Percentiles rank a stretch among this genome's conserved stretches.
Evolutionary conservation across 768 basidiomycete species (phyloP).

Genomic region (Tremella yokohamensis): DNA sequence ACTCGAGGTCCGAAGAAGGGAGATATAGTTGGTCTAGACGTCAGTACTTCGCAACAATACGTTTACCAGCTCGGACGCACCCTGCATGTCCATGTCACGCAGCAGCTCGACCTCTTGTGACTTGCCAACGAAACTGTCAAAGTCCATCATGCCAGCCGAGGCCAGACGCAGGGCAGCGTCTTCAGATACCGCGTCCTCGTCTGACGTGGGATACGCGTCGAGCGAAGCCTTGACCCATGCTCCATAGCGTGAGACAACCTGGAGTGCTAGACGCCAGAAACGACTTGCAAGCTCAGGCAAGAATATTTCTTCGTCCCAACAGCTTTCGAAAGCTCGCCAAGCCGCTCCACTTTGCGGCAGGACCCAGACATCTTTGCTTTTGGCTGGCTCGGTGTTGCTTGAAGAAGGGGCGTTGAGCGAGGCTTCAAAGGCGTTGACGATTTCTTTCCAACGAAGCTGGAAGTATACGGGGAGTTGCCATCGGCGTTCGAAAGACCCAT

Average conservation of each 20-base stretch:
- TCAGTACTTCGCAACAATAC: not conserved
- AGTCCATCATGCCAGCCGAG: constrained; percentile 57
- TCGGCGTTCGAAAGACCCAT: constrained; percentile 68
- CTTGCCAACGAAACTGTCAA: constrained; percentile 60
- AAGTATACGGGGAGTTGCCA: constrained; percentile 98
- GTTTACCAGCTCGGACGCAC: constrained; percentile 9
- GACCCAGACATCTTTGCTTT: constrained; percentile 25
- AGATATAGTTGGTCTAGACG: constrained; percentile 16
- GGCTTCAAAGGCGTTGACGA: constrained; percentile 72
- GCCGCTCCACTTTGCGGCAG: constrained; percentile 63
- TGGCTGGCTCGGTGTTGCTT: not conserved
- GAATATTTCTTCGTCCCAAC: constrained; percentile 84
- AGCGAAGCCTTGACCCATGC: constrained; percentile 69
- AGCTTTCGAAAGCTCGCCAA: constrained; percentile 69
- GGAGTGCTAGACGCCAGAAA: constrained; percentile 88
- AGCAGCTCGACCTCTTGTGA: constrained; percentile 54
- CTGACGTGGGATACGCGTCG: constrained; percentile 11
- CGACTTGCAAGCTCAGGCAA: constrained; percentile 75
- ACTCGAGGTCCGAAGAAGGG: constrained; percentile 20
- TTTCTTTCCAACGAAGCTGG: constrained; percentile 95
- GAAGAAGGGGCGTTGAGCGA: constrained; percentile 51
- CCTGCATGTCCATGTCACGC: constrained; percentile 5
- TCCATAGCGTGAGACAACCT: constrained; percentile 78
- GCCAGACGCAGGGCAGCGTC: constrained; percentile 35
- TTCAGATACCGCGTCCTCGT: constrained; percentile 53